phyloP scores from a whole-genome alignment of 768 basidiomycete genomes.

The Amylocystis lapponica region DNA sequence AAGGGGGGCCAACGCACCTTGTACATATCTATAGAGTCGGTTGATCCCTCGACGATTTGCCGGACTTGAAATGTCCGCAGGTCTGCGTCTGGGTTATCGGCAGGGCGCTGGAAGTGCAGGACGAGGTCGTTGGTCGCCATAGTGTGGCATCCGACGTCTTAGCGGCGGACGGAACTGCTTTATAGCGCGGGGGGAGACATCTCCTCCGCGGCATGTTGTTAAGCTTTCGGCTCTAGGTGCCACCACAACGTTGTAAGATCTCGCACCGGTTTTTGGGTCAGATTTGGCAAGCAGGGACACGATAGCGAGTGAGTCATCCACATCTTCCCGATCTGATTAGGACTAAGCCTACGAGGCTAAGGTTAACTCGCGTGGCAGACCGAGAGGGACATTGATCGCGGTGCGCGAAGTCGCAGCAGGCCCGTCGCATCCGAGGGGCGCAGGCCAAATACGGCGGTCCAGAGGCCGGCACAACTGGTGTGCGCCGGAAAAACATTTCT shows the following conservation, averaged over 20 bases:
- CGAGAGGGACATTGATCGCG: too few relatives aligned
- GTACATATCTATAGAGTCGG: constrained; percentile 35
- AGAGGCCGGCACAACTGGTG: neutral
- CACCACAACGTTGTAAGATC: neutral
- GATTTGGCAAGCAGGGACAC: constrained; percentile 4
- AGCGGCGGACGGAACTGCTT: neutral
- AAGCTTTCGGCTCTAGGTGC: neutral
- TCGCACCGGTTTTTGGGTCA: neutral
- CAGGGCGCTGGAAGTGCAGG: constrained; percentile 33
- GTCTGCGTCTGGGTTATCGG: constrained; percentile 25
- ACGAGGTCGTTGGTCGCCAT: constrained; percentile 27
- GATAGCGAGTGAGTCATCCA: too few relatives aligned
- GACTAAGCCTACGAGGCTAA: constrained; percentile 9
- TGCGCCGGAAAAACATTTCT: neutral
- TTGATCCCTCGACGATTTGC: constrained; percentile 25
- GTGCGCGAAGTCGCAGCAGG: neutral
- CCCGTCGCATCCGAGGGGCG: neutral
- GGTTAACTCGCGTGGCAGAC: constrained; percentile 22
- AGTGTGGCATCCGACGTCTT: neutral
- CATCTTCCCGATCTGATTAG: constrained; percentile 20
- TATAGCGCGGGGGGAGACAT: neutral
- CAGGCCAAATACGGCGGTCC: neutral
- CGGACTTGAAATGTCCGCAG: constrained; percentile 40
- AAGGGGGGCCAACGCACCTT: constrained; percentile 24
- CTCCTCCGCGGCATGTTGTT: neutral